Evolutionary conservation across 1,284 basidiomycete species (phyloP).

Genomic region (Tetrapyrgos nigripes): DNA sequence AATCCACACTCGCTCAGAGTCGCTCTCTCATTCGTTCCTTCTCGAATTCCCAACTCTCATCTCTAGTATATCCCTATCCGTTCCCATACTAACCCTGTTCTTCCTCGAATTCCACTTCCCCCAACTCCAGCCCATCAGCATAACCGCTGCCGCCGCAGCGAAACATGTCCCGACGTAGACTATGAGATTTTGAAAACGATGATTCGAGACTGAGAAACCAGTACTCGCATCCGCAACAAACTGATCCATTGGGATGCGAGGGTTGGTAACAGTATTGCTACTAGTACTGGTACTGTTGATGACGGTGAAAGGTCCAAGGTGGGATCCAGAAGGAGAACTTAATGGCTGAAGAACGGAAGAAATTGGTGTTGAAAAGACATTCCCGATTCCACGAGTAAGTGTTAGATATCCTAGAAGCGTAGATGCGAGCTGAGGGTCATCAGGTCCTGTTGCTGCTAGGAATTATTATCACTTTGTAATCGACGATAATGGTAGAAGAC

Average conservation of each 20-base stretch:
- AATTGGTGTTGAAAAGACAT: constrained; percentile 49
- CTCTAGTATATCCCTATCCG: too few species aligned
- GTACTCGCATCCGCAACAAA: background rate
- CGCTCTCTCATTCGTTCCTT: too few species aligned
- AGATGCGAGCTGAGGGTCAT: constrained; percentile 41
- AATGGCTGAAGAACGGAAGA: constrained; percentile 38
- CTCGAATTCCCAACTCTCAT: too few species aligned
- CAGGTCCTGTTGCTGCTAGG: constrained; percentile 11
- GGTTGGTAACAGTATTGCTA: too few species aligned
- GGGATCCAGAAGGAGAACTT: too few species aligned
- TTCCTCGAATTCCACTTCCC: constrained; percentile 1
- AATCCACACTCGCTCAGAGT: too few species aligned
- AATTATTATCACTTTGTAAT: too few species aligned
- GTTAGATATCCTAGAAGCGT: constrained; percentile 43
- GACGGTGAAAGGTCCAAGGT: too few species aligned
- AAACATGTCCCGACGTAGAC: constrained; percentile 43
- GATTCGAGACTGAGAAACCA: background rate
- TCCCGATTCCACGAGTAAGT: constrained; percentile 46
- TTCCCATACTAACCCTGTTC: too few species aligned
- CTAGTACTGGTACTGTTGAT: too few species aligned
- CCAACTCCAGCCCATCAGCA: constrained; percentile 30
- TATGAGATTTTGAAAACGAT: constrained; percentile 37
- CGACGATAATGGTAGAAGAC: too few species aligned
- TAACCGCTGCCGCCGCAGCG: constrained; percentile 37
- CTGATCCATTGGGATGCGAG: too few species aligned